Evolutionary conservation across 768 basidiomycete species (phyloP), one percentile per base, ranked within the genome.

Genomic region (Butyriboletus loyo): DNA sequence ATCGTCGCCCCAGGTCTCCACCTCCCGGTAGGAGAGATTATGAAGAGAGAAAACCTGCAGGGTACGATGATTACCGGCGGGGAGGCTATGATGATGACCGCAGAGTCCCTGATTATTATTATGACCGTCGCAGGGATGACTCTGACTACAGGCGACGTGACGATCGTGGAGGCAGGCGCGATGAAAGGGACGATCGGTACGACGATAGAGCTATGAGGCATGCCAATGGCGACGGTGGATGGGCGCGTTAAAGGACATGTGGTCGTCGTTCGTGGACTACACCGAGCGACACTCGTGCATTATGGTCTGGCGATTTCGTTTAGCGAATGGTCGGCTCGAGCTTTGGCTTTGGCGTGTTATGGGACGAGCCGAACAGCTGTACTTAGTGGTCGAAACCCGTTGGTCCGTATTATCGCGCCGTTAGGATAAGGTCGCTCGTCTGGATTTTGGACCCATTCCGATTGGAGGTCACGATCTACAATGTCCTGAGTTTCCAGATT

Each of bases 61-160:
- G 87, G 84, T 89, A 90, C 84, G 89, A 91, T 83, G 86, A 89
- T 82, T 78, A 83, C 73, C 85, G 89, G 72, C 85, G 89, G 73
- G 87, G 86, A 66, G 84, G 82, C 66, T 83, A 77, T 61, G 73
- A 84, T 83, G 86, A 88, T 84, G 85, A 85, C 72, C 86, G 82
- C 76, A 84, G 82, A 84, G 80, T 75, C 70, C 86, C 86, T 84
- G 86, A 89, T 80, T 81, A 81, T 78, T 83, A 86, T 84, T 84
- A 85, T 85, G 87, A 89, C 72, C 87, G 89, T 68, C 86, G 86
- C 76, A 87, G 87, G 84, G 87, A 90, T 71, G 86, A 87, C 69
- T 55, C 66, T 58, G 82, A 86, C 62, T 75, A 71, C 75, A 72
- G 67, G 53, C 67, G 67, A 65, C 82, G 84, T 71, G 79, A 86